Evolutionary conservation across 352 stramenopile species (phyloP).

Genomic region (Pythium biforme): DNA sequence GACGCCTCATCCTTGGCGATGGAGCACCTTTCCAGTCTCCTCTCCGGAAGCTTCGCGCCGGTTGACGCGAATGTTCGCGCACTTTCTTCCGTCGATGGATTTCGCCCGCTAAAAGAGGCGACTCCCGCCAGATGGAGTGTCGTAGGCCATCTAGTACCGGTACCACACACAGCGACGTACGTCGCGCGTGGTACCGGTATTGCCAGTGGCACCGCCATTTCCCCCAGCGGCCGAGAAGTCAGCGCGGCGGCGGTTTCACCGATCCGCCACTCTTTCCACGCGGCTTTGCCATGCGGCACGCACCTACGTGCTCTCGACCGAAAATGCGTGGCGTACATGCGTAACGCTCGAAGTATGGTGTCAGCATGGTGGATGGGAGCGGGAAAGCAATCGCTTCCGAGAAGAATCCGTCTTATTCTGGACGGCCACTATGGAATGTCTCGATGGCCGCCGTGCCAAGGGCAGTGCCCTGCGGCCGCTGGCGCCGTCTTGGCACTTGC

Average conservation of each 20-base stretch:
- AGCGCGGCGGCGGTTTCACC: conserved; percentile 5
- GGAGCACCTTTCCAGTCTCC: background rate
- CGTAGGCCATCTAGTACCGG: background rate
- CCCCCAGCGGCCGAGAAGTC: background rate
- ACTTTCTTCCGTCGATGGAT: conserved; percentile 6
- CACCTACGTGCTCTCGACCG: background rate
- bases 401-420: conserved; percentile 8
- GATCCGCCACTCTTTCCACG: conserved; percentile 4
- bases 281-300: background rate
- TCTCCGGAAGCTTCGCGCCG: conserved; percentile 3
- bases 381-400: background rate
- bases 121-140: background rate
- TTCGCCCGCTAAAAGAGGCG: background rate
- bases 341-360: background rate
- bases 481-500: background rate
- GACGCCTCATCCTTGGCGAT: too few relatives aligned
- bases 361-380: conserved; percentile 3
- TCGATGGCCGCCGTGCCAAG: too few relatives aligned
- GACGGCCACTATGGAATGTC: background rate
- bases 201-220: background rate
- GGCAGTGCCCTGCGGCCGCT: background rate
- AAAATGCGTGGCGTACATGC: background rate
- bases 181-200: too few relatives aligned
- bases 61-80: conserved; percentile 5
- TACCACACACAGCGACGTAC: background rate